A percentile compares a stretch with the other conserved stretches of the same genome.
phyloP scores from a whole-genome alignment of 1,284 basidiomycete species.

The Fomitopsis schrenkii region DNA sequence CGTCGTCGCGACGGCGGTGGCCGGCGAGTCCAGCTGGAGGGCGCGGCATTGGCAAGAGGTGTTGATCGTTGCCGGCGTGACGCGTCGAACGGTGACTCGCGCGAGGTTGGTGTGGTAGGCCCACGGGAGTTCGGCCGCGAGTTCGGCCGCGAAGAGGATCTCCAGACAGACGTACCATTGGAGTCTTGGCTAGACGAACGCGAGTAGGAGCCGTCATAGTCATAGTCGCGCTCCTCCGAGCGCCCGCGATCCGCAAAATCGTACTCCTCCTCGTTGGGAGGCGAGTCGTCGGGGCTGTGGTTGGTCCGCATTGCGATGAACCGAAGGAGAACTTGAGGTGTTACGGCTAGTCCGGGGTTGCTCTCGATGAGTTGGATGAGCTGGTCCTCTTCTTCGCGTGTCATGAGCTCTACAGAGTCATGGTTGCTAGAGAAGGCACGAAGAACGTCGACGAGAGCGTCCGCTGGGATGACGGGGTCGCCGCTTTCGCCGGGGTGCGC shows the following conservation, averaged over 20 bases:
- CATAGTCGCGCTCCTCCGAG: constrained; percentile 31
- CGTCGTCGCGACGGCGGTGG: constrained; percentile 59
- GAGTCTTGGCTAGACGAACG: constrained; percentile 60
- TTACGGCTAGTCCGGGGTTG: constrained; percentile 64
- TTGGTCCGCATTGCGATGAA: constrained; percentile 64
- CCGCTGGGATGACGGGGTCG: constrained; percentile 60
- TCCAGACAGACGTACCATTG: constrained; percentile 35
- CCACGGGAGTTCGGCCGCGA: constrained; percentile 21
- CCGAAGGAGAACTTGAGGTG: constrained; percentile 58
- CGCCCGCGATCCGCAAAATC: constrained; percentile 23
- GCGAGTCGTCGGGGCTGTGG: constrained; percentile 27
- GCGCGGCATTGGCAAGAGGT: constrained; percentile 50
- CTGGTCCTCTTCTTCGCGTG: constrained; percentile 51
- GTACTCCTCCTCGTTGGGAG: constrained; percentile 16
- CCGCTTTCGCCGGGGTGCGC: constrained; percentile 50
- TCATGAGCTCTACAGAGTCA: constrained; percentile 54
- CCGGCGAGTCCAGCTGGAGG: constrained; percentile 69
- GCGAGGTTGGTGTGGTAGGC: constrained; percentile 39
- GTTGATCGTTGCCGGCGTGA: constrained; percentile 60
- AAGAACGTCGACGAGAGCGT: constrained; percentile 64
- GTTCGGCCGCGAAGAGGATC: constrained; percentile 32
- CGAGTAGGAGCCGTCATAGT: constrained; percentile 31
- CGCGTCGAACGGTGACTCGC: constrained; percentile 59
- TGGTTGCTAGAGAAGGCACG: constrained; percentile 54
- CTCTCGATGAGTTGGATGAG: constrained; percentile 50